phyloP scores from a whole-genome alignment of 768 basidiomycete species.

The Naganishia vaughanmartiniae region DNA sequence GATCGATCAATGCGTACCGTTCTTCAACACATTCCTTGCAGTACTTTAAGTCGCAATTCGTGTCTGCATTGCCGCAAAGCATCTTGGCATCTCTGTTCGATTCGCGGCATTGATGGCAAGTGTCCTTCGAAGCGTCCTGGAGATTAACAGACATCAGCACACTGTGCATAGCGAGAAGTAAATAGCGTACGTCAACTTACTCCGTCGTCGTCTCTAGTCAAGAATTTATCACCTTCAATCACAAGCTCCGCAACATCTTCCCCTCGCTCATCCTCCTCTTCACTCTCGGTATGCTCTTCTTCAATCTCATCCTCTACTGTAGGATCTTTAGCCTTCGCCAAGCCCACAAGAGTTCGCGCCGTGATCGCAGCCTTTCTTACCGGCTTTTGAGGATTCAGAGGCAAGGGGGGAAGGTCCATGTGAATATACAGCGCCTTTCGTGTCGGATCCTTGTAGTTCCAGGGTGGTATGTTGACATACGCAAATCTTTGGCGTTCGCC shows the following conservation, averaged over 20 bases:
- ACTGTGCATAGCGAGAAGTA: too few species aligned
- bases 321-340: neutral
- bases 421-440: neutral
- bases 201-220: slow-evolving; percentile 7
- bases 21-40: slow-evolving; percentile 46
- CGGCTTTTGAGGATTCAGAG: slow-evolving; percentile 8
- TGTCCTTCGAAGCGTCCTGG: slow-evolving; percentile 31
- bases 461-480: slow-evolving; percentile 24
- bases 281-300: neutral
- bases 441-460: neutral
- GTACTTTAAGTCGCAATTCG: slow-evolving; percentile 38
- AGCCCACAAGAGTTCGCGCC: neutral
- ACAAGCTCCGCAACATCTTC: slow-evolving; percentile 5
- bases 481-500: slow-evolving; percentile 29
- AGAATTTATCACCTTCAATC: slow-evolving; percentile 19
- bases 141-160: neutral
- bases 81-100: slow-evolving; percentile 44
- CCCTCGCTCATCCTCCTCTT: neutral
- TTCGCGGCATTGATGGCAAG: slow-evolving; percentile 49
- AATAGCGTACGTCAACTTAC: neutral
- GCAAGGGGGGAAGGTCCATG: slow-evolving; percentile 21
- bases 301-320: slow-evolving; percentile 4
- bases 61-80: slow-evolving; percentile 44
- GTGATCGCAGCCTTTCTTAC: slow-evolving; percentile 8
- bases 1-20: slow-evolving; percentile 33